Conservation (phyloP, 805 yeast genomes). For the Saitoella complicata region DNA sequence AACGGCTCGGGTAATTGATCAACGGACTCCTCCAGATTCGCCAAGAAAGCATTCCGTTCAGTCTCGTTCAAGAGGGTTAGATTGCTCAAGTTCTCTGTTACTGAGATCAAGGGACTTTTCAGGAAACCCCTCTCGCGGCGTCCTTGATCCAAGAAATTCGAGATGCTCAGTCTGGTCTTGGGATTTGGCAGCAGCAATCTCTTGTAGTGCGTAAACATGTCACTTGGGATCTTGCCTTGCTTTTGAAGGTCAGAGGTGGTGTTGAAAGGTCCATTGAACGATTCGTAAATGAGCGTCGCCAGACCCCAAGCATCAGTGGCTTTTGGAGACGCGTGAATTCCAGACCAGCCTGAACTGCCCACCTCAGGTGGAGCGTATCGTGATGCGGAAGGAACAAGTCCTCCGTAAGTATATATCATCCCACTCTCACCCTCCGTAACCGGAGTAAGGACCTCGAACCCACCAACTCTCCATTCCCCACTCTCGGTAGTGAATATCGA, state of each 20-base stretch:
- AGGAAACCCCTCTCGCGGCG: slow-evolving; percentile 12
- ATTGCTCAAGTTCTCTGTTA: slow-evolving; percentile 40
- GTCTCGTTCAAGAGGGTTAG: slow-evolving; percentile 35
- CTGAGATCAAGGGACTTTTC: slow-evolving; percentile 31
- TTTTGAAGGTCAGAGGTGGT: slow-evolving; percentile 11
- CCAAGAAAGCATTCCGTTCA: slow-evolving; percentile 35
- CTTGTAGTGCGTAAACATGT: slow-evolving; percentile 24
- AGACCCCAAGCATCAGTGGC: slow-evolving; percentile 41
- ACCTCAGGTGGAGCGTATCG: slow-evolving; percentile 41
- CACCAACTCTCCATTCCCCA: slow-evolving; percentile 78
- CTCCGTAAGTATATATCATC: slow-evolving; percentile 22
- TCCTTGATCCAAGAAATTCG: slow-evolving; percentile 16
- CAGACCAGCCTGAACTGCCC: slow-evolving; percentile 28
- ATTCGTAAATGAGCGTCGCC: slow-evolving; percentile 37
- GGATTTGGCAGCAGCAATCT: slow-evolving; percentile 26
- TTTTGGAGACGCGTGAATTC: slow-evolving; percentile 15
- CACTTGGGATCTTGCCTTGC: slow-evolving; percentile 22
- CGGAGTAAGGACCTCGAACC: slow-evolving; percentile 53
- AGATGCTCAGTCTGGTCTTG: slow-evolving; percentile 25
- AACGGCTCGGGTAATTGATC: slow-evolving; percentile 33
- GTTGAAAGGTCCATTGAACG: slow-evolving; percentile 24
- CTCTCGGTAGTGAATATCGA: slow-evolving; percentile 47
- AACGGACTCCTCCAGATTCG: slow-evolving; percentile 24
- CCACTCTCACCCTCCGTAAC: slow-evolving; percentile 30
- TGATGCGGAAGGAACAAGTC: slow-evolving; percentile 20